These are phyloP conservation scores for Globisporangium recalcitrans DNA, from an alignment of 352 stramenopile species.

Conservation along the genomic window DNA sequence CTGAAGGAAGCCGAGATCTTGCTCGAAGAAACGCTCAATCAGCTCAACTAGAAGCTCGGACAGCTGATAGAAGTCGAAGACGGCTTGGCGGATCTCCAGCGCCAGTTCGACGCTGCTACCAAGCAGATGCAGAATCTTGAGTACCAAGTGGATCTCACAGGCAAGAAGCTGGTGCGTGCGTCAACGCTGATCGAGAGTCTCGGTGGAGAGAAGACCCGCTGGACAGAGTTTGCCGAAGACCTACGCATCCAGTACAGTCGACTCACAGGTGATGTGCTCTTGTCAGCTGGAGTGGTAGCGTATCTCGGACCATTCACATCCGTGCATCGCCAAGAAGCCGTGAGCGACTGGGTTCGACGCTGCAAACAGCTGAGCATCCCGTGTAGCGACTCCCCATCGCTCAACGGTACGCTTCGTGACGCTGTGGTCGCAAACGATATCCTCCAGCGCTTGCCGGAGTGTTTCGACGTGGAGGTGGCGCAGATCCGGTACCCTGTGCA, in stretches of 20 bases:
- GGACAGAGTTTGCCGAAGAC: slow-evolving; percentile 85
- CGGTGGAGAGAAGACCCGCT: slow-evolving; percentile 89
- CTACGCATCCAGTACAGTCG: slow-evolving; percentile 82
- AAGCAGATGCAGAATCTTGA: slow-evolving; percentile 91
- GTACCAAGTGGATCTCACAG: slow-evolving; percentile 89
- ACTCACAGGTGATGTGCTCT: slow-evolving; percentile 89
- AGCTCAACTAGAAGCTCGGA: slow-evolving; percentile 87
- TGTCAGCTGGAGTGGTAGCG: slow-evolving; percentile 89
- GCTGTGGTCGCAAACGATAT: slow-evolving; percentile 90
- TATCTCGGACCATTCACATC: slow-evolving; percentile 93
- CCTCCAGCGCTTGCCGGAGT: slow-evolving; percentile 72
- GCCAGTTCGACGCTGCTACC: slow-evolving; percentile 84
- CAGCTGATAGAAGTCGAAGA: slow-evolving; percentile 91
- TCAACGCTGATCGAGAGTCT: slow-evolving; percentile 92
- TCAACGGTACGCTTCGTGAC: slow-evolving; percentile 87
- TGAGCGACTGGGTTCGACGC: slow-evolving; percentile 69
- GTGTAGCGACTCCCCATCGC: slow-evolving; percentile 79
- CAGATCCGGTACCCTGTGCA: slow-evolving; percentile 89
- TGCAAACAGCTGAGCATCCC: slow-evolving; percentile 80
- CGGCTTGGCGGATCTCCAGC: slow-evolving; percentile 81
- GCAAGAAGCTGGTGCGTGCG: slow-evolving; percentile 90
- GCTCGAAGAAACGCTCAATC: slow-evolving; percentile 87
- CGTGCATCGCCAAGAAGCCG: slow-evolving; percentile 71
- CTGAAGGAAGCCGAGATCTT: slow-evolving; percentile 76
- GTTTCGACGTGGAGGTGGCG: slow-evolving; percentile 92